A percentile compares a stretch with the other conserved stretches of the same genome.
These are phyloP conservation scores for Lyophyllum semitale DNA, from an alignment of 768 basidiomycete genomes.

Conservation along the genomic window DNA sequence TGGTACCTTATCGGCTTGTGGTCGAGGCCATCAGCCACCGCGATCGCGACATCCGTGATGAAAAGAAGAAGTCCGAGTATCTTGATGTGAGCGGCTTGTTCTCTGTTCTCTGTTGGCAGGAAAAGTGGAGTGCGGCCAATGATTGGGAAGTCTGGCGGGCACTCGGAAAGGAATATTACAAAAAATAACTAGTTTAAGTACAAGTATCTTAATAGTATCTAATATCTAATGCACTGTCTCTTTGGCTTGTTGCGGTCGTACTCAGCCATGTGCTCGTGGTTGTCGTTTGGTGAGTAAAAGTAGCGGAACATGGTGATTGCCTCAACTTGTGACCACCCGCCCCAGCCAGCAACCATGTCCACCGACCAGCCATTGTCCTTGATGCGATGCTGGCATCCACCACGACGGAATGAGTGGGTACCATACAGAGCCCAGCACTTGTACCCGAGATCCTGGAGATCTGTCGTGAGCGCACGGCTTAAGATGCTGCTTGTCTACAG, in stretches of 20 bases:
- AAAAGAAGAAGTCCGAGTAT: neutral
- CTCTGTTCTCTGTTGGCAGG: neutral
- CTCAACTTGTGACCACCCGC: conserved; percentile 22
- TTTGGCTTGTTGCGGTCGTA: conserved; percentile 3
- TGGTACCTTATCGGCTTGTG: neutral
- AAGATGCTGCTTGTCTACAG: conserved; percentile 11
- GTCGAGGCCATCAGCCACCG: neutral
- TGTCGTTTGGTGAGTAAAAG: conserved; percentile 6
- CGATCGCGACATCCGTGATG: neutral
- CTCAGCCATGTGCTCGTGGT: conserved; percentile 4
- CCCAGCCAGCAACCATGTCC: conserved; percentile 20
- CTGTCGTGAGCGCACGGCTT: conserved; percentile 12
- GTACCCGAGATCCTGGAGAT: conserved; percentile 16
- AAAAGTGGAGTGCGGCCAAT: neutral
- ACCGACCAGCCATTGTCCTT: conserved; percentile 9
- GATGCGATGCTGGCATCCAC: conserved; percentile 20
- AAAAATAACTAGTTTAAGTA: neutral
- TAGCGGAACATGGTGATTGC: conserved; percentile 10
- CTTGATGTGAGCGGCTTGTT: neutral
- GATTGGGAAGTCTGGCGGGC: neutral
- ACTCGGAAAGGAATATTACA: neutral
- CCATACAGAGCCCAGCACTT: conserved; percentile 18
- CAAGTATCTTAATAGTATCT: neutral
- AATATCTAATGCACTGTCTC: neutral
- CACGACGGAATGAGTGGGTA: conserved; percentile 21